Evolutionary conservation across 768 basidiomycete species (phyloP).

Genomic region (Pisolithus albus): DNA sequence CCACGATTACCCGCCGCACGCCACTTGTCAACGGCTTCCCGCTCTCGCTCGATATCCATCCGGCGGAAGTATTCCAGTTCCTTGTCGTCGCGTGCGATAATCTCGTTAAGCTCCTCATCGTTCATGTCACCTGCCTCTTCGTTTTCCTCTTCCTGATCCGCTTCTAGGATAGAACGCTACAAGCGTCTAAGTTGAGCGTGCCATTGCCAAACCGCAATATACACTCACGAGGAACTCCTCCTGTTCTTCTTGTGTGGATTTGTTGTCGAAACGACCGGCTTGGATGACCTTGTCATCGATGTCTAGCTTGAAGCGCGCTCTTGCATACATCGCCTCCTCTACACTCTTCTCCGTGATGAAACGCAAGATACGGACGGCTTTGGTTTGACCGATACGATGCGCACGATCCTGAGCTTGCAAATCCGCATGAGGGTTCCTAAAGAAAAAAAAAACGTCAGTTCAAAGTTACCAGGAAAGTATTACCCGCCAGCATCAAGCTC

Average conservation of each 20-base stretch:
- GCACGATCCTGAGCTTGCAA: constrained; percentile 98
- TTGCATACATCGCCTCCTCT: constrained; percentile 95
- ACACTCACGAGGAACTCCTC: constrained; percentile 84
- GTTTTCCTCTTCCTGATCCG: constrained; percentile 84
- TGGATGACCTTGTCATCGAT: constrained; percentile 99
- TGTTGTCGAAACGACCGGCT: constrained; percentile 98
- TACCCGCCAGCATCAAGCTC: constrained; percentile 4
- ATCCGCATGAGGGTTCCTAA: constrained; percentile 97
- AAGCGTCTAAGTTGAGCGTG: constrained; percentile 9
- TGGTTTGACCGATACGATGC: constrained; percentile 99
- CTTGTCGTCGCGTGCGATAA: constrained; percentile 79
- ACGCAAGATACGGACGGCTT: constrained; percentile 91
- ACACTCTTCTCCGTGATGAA: constrained; percentile 98
- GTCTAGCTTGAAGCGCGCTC: constrained; percentile 92
- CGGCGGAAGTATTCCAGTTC: constrained; percentile 72
- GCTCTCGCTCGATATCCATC: constrained; percentile 78
- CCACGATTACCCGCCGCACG: constrained; percentile 67
- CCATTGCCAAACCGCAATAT: not conserved
- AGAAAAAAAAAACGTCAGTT: constrained; percentile 1
- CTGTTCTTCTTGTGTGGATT: constrained; percentile 95
- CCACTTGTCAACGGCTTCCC: constrained; percentile 60
- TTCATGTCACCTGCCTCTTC: constrained; percentile 91
- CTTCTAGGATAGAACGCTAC: constrained; percentile 84
- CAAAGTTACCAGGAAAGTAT: not conserved
- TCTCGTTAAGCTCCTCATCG: constrained; percentile 89